Conservation (phyloP, 1,139 yeast genomes). For the Sugiyamaella novakii region DNA sequence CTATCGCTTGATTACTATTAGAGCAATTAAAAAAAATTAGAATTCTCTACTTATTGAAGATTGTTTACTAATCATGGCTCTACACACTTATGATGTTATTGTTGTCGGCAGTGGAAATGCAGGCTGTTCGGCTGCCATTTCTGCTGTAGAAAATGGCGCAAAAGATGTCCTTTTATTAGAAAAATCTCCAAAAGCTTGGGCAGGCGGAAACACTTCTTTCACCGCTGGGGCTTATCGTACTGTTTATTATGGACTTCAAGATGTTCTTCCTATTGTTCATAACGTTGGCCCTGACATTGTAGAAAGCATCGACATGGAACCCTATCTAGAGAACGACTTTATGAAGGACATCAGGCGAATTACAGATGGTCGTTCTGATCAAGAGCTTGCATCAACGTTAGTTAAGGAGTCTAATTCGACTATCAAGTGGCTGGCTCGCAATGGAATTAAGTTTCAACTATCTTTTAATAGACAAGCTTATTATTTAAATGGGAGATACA, state of each 20-base stretch:
- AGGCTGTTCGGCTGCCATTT: background rate
- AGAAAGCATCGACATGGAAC: background rate
- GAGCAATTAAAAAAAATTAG: background rate
- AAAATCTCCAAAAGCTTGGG: background rate
- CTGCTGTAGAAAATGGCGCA: background rate
- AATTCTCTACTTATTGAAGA: background rate
- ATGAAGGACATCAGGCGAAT: background rate
- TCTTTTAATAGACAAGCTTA: background rate
- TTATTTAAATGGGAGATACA: background rate
- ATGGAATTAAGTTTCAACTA: background rate
- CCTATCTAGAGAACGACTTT: background rate
- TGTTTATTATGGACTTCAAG: background rate
- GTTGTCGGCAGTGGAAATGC: constrained; percentile 2
- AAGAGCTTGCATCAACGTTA: background rate
- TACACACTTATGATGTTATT: background rate
- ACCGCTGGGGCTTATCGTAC: background rate
- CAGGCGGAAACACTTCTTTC: background rate
- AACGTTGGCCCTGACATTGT: background rate
- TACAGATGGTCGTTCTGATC: background rate
- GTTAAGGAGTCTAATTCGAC: background rate
- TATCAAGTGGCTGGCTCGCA: background rate
- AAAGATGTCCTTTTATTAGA: background rate
- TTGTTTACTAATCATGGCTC: background rate
- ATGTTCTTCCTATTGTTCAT: background rate
- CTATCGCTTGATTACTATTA: background rate